phyloP scores from a whole-genome alignment of 306 rosid species.

The Cyamopsis tetragonoloba region DNA sequence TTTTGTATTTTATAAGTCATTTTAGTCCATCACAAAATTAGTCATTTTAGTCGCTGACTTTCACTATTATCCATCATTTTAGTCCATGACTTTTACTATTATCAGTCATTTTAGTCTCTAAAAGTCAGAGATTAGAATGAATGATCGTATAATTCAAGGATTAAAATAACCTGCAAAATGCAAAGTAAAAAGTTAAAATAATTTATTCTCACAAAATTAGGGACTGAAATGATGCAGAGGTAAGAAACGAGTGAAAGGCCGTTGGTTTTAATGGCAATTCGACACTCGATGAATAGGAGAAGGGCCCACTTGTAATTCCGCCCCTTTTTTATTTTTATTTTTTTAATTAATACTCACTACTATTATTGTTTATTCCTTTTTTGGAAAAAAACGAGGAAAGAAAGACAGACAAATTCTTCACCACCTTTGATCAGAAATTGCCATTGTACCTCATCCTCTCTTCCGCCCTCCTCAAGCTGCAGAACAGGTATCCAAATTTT shows the following conservation, averaged over 20 bases:
- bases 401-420: conserved; percentile 6
- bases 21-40: too few relatives aligned
- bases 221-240: too few relatives aligned
- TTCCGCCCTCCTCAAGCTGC: conserved; percentile 38
- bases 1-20: too few relatives aligned
- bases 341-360: not conserved
- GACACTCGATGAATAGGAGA: conserved; percentile 10
- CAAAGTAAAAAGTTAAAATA: too few relatives aligned
- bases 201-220: too few relatives aligned
- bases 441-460: conserved; percentile 24
- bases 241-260: conserved; percentile 28
- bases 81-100: too few relatives aligned
- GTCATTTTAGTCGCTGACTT: too few relatives aligned
- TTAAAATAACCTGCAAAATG: too few relatives aligned
- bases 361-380: not conserved
- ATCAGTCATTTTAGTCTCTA: too few relatives aligned
- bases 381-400: not conserved
- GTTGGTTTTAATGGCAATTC: conserved; percentile 54
- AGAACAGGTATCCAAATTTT: conserved; percentile 38
- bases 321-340: conserved; percentile 6
- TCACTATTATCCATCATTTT: too few relatives aligned
- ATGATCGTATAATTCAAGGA: too few relatives aligned
- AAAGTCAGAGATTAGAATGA: too few relatives aligned
- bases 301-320: conserved; percentile 36
- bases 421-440: conserved; percentile 21